phyloP scores from a whole-genome alignment of 371 early-diverging fungal species.

The Actinomortierella ambigua region DNA sequence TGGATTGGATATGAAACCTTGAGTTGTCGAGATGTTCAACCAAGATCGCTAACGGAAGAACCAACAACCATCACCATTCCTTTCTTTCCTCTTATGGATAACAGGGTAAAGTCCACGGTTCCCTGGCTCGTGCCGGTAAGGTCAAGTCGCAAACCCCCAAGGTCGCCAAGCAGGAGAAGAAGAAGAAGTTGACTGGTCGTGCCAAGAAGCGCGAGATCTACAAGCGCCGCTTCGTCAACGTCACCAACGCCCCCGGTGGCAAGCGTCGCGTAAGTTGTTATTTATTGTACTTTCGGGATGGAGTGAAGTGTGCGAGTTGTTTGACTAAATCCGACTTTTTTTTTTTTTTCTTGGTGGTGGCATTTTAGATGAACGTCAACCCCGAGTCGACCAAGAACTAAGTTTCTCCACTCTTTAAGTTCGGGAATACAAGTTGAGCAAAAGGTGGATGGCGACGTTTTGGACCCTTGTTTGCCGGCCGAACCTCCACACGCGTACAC shows the following conservation, averaged over 20 bases:
- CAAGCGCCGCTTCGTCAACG: slow-evolving; percentile 98
- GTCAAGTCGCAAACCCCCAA: slow-evolving; percentile 99
- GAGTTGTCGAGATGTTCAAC: too few species aligned
- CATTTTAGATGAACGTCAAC: slow-evolving; percentile 42
- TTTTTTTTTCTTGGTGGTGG: neutral
- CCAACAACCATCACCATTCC: too few species aligned
- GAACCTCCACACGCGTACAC: too few species aligned
- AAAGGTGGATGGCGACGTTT: too few species aligned
- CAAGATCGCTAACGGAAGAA: too few species aligned
- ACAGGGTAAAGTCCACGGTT: slow-evolving; percentile 99
- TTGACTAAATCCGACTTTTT: too few species aligned
- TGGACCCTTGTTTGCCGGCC: too few species aligned
- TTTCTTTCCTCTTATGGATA: neutral
- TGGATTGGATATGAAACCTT: too few species aligned
- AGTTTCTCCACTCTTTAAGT: slow-evolving; percentile 14
- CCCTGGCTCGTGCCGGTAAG: slow-evolving; percentile 99
- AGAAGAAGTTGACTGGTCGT: slow-evolving; percentile 92
- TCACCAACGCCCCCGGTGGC: slow-evolving; percentile 83
- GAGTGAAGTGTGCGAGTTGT: too few species aligned
- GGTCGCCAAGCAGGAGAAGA: slow-evolving; percentile 98
- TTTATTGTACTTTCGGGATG: slow-evolving; percentile 14
- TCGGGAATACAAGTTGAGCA: neutral
- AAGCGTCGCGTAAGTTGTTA: slow-evolving; percentile 76
- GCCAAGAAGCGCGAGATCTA: slow-evolving; percentile 98
- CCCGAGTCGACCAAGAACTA: slow-evolving; percentile 48